Evolutionary conservation across 352 stramenopile genomes (phyloP), one percentile per base, ranked within the genome.

Genomic region (Pythium biforme): DNA sequence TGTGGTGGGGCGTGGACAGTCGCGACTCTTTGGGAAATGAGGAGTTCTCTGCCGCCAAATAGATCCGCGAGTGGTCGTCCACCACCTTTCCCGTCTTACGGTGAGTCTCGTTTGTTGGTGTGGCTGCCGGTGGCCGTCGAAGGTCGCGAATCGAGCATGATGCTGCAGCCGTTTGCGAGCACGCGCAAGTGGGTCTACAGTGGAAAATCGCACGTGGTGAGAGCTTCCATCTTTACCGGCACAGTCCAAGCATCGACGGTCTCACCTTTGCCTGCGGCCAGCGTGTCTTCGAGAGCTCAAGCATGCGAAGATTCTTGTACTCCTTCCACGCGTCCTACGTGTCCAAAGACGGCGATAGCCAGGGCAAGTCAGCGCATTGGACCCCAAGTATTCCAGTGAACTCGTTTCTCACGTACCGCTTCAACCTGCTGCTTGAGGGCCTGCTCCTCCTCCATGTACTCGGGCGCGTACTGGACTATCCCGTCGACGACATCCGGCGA

Each of bases 91-190:
- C 50, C n/a, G 1, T 10, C 0, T 31, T 17, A 22, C 9, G 25
- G 26, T 4, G 43, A 34, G n/a, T 53, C 55, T 23, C 20, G 31
- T 7, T 47, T 39, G 46, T 60, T 48, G 41, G 49, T 54, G 19
- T 19, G 54, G 1, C 19, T 43, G 14, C 49, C 50, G 29, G 31
- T 37, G 2, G 39, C 14, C 22, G 29, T 55, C 23, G 62, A 40
- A 11, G 53, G 27, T 51, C 37, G 7, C 11, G 60, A 49, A 15
- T 59, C 31, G 4, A 91, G 55, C 66, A 91, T 89, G 66, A 91
- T 86, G 58, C 79, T 91, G 61, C 76, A 89, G n/a, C 82, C 82
- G 64, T 91, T 91, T 14, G 77, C 84, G 26, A 91, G 68, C 47
- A 75, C 68, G 2, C 82, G 79, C 64, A 91, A 68, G 61, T 89